phyloP scores from a whole-genome alignment of 2,329 filamentous ascomycete genomes.

The Pyrenochaeta sp. region DNA sequence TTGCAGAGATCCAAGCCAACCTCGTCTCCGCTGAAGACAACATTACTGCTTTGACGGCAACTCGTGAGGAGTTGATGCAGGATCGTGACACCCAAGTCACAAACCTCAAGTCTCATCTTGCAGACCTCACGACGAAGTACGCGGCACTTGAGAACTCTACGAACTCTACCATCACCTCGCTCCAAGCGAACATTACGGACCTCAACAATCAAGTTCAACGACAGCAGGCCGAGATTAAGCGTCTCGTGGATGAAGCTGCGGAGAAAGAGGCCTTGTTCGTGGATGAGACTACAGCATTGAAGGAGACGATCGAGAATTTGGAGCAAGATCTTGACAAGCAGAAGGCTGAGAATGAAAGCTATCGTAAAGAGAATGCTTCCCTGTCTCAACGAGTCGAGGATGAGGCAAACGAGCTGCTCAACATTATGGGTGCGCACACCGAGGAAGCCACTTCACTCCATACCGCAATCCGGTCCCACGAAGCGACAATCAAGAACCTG shows the following conservation, averaged over 20 bases:
- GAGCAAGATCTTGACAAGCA: slow-evolving; percentile 26
- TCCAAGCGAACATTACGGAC: slow-evolving; percentile 49
- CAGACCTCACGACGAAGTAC: slow-evolving; percentile 40
- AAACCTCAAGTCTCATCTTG: slow-evolving; percentile 45
- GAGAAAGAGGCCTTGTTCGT: slow-evolving; percentile 35
- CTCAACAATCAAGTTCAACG: slow-evolving; percentile 51
- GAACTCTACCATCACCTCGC: slow-evolving; percentile 38
- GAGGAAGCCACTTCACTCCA: slow-evolving; percentile 46
- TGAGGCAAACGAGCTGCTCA: slow-evolving; percentile 39
- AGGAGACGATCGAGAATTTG: slow-evolving; percentile 30
- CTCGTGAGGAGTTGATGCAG: slow-evolving; percentile 41
- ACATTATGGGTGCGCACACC: slow-evolving; percentile 33
- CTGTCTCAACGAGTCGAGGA: slow-evolving; percentile 38
- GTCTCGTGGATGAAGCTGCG: slow-evolving; percentile 37
- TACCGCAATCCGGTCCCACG: slow-evolving; percentile 46
- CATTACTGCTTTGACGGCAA: slow-evolving; percentile 31
- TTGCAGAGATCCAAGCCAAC: slow-evolving; percentile 43
- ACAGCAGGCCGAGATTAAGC: slow-evolving; percentile 48
- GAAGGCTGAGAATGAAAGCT: slow-evolving; percentile 32
- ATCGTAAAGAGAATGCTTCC: slow-evolving; percentile 36
- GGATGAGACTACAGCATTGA: slow-evolving; percentile 33
- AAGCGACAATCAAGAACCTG: slow-evolving; percentile 48
- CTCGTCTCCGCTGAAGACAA: slow-evolving; percentile 36
- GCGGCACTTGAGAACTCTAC: slow-evolving; percentile 40
- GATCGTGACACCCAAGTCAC: slow-evolving; percentile 43